These are phyloP conservation scores for Aspergillus kassunensis DNA, from an alignment of 495 filamentous ascomycete species.

Conservation along the genomic window DNA sequence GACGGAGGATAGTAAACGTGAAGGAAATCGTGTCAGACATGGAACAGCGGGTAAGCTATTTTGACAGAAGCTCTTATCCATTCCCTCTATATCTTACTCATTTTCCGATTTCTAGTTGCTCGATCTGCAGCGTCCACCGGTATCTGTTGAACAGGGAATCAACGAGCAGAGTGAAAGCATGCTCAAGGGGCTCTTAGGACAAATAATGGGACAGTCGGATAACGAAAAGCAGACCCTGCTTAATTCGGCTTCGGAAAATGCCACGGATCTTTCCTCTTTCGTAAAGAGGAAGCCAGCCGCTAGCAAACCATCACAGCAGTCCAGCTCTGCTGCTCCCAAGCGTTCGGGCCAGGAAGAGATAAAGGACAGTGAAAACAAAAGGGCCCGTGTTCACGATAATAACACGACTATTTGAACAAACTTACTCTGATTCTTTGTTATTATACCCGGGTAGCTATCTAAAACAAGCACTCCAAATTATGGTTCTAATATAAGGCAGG, in stretches of 20 bases:
- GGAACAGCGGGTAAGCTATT: slow-evolving; percentile 75
- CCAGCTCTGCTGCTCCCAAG: slow-evolving; percentile 18
- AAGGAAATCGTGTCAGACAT: slow-evolving; percentile 85
- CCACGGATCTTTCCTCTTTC: slow-evolving; percentile 82
- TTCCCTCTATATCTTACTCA: slow-evolving; percentile 10
- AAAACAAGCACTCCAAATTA: not conserved
- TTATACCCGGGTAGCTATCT: slow-evolving; percentile 2
- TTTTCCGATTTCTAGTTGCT: slow-evolving; percentile 50
- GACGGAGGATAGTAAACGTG: slow-evolving; percentile 70
- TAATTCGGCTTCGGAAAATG: slow-evolving; percentile 72
- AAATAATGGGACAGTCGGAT: slow-evolving; percentile 64
- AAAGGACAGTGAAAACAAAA: slow-evolving; percentile 28
- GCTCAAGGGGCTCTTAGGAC: slow-evolving; percentile 67
- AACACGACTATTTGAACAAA: not conserved
- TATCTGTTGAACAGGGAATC: slow-evolving; percentile 53
- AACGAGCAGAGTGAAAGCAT: slow-evolving; percentile 42
- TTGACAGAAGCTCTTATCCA: no score
- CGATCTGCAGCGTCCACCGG: slow-evolving; percentile 70
- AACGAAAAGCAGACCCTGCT: slow-evolving; percentile 60
- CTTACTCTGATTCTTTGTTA: not conserved
- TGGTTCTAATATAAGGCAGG: not conserved
- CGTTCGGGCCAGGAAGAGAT: slow-evolving; percentile 26
- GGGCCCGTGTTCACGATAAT: slow-evolving; percentile 21
- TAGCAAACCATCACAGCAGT: slow-evolving; percentile 14
- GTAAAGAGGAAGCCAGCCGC: slow-evolving; percentile 63